phyloP scores from a whole-genome alignment of 805 yeast species.

The Kregervanrija delftensis region DNA sequence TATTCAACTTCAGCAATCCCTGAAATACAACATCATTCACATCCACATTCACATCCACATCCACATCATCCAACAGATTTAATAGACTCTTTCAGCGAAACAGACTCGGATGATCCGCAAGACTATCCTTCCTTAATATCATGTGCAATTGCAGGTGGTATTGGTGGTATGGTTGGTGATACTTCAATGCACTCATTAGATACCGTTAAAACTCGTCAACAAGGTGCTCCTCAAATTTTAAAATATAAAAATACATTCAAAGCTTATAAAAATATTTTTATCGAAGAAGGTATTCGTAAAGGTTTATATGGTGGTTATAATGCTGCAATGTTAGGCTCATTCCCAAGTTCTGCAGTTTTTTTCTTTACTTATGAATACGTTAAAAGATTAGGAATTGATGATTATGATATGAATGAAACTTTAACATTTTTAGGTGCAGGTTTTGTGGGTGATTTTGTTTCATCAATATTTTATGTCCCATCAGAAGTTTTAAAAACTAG shows the following conservation, averaged over 20 bases:
- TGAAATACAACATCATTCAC: not conserved
- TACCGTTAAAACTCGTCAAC: conserved; percentile 95
- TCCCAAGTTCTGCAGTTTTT: conserved; percentile 92
- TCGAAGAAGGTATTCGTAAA: conserved; percentile 75
- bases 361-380: conserved; percentile 84
- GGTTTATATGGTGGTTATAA: conserved; percentile 91
- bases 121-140: conserved; percentile 39
- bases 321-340: conserved; percentile 88
- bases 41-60: not conserved
- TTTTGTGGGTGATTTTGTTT: conserved; percentile 86
- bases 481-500: conserved; percentile 92
- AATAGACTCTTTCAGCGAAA: no score
- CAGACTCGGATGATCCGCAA: not conserved
- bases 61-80: not conserved
- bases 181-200: conserved; percentile 92
- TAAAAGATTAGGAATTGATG: conserved; percentile 63
- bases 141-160: conserved; percentile 83
- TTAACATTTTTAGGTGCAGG: conserved; percentile 79
- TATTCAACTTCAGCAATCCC: not conserved
- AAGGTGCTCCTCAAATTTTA: conserved; percentile 68
- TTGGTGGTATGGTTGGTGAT: conserved; percentile 93
- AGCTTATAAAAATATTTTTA: conserved; percentile 69
- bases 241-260: conserved; percentile 70
- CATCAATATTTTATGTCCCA: conserved; percentile 88
- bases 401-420: conserved; percentile 66